Evolutionary conservation across 1,284 basidiomycete species (phyloP).

Genomic region (Hypsizygus ulmarius): DNA sequence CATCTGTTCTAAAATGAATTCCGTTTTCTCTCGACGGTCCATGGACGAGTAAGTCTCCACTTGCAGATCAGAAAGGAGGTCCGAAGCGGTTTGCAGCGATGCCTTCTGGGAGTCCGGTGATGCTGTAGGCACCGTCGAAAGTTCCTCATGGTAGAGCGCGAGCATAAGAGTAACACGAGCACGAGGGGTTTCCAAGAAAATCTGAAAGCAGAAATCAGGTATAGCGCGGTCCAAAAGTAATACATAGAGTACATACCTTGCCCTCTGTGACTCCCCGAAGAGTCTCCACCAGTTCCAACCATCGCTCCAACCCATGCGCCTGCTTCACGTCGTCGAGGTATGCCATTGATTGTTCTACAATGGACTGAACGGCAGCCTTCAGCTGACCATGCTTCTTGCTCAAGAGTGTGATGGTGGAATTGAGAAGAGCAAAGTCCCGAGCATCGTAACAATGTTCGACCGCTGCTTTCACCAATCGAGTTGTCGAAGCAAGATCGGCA

Average conservation of each 20-base stretch:
- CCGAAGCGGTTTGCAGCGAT: constrained; percentile 79
- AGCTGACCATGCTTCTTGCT: constrained; percentile 98
- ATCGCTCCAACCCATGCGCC: constrained; percentile 67
- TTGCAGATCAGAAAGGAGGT: constrained; percentile 91
- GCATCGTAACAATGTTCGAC: constrained; percentile 72
- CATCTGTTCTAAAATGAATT: constrained; percentile 99
- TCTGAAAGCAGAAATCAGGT: constrained; percentile 46
- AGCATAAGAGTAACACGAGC: constrained; percentile 90
- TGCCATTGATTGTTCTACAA: constrained; percentile 84
- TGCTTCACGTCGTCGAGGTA: constrained; percentile 78
- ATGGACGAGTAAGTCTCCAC: constrained; percentile 99
- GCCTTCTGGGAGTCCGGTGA: constrained; percentile 50
- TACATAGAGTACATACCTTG: constrained; percentile 56
- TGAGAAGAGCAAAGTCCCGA: constrained; percentile 69
- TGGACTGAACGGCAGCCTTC: constrained; percentile 84
- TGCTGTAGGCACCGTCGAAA: constrained; percentile 45
- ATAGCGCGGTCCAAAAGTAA: background rate
- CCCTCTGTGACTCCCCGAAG: constrained; percentile 93
- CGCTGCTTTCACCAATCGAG: constrained; percentile 77
- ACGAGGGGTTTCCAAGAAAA: constrained; percentile 95
- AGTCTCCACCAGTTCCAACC: constrained; percentile 88
- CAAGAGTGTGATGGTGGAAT: constrained; percentile 69
- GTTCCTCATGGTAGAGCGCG: constrained; percentile 78
- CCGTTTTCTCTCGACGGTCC: constrained; percentile 97
- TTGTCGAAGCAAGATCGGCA: constrained; percentile 89